phyloP scores from a whole-genome alignment of 2,329 filamentous ascomycete genomes.

The Sporothrix protearum region DNA sequence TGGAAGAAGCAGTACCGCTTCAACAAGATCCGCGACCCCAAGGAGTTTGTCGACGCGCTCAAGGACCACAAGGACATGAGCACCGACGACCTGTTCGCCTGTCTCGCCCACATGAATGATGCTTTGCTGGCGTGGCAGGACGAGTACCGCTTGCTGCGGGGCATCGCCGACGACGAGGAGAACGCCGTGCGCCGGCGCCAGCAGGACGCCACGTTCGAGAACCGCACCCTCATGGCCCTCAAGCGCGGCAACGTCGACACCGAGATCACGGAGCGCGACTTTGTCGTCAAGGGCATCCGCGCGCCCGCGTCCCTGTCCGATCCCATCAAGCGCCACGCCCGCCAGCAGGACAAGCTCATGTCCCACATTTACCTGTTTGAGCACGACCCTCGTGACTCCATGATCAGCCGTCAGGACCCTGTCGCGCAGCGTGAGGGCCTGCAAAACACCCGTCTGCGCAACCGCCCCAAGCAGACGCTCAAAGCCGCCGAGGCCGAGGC shows the following conservation, averaged over 20 bases:
- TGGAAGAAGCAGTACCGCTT: slow-evolving; percentile 44
- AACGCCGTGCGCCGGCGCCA: slow-evolving; percentile 52
- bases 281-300: slow-evolving; percentile 53
- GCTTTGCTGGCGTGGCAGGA: slow-evolving; percentile 51
- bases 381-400: slow-evolving; percentile 56
- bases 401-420: slow-evolving; percentile 58
- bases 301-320: slow-evolving; percentile 45
- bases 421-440: slow-evolving; percentile 54
- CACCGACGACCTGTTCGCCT: slow-evolving; percentile 44
- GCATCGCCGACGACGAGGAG: slow-evolving; percentile 55
- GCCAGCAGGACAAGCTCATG: slow-evolving; percentile 55
- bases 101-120: slow-evolving; percentile 45
- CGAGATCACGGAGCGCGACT: slow-evolving; percentile 48
- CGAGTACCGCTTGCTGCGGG: slow-evolving; percentile 51
- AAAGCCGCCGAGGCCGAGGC: slow-evolving; percentile 54
- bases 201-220: slow-evolving; percentile 37
- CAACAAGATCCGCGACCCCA: slow-evolving; percentile 49
- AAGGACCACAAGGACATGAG: slow-evolving; percentile 50
- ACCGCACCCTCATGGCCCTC: slow-evolving; percentile 42
- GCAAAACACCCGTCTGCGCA: slow-evolving; percentile 53
- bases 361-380: slow-evolving; percentile 59
- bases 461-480: slow-evolving; percentile 55
- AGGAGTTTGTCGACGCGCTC: slow-evolving; percentile 48
- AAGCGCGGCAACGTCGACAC: slow-evolving; percentile 44
- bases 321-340: slow-evolving; percentile 45